Conservation (phyloP, 2,329 filamentous ascomycete genomes). For the Metarhizium guizhouense region DNA sequence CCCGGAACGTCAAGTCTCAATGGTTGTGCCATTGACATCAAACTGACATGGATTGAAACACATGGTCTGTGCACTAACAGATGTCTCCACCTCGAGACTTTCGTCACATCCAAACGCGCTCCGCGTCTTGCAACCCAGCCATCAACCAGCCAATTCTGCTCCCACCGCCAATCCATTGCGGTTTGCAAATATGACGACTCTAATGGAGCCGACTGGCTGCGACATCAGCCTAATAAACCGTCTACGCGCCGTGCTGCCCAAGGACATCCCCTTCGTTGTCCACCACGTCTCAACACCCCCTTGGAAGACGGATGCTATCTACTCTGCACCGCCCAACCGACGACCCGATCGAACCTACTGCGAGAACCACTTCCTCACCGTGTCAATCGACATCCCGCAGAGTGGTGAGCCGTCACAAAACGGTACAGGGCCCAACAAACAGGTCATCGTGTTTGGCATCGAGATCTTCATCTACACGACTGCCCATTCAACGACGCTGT, state of each 20-base stretch:
- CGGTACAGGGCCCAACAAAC: constrained; percentile 15
- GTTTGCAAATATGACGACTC: background rate
- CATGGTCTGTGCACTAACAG: no score
- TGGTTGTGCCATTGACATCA: no score
- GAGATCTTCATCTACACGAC: constrained; percentile 87
- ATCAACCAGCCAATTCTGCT: background rate
- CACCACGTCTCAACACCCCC: constrained; percentile 86
- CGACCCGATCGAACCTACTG: constrained; percentile 71
- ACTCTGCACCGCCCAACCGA: constrained; percentile 64
- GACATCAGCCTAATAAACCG: background rate
- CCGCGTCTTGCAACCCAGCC: background rate
- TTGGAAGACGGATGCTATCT: constrained; percentile 64
- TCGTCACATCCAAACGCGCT: background rate
- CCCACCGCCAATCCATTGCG: background rate
- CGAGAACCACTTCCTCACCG: constrained; percentile 67
- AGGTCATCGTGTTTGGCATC: constrained; percentile 70
- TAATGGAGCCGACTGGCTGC: constrained; percentile 25
- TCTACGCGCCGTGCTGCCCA: constrained; percentile 35
- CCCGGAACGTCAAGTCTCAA: no score
- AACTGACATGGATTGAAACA: no score
- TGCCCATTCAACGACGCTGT: constrained; percentile 71
- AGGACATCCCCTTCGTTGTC: constrained; percentile 52
- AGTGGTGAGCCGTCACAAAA: constrained; percentile 5
- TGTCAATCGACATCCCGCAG: constrained; percentile 33
- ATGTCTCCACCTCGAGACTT: no score